Evolutionary conservation across 2,329 filamentous ascomycete genomes (phyloP), one percentile per base, ranked within the genome.

Genomic region (Microdochium trichocladiopsis): DNA sequence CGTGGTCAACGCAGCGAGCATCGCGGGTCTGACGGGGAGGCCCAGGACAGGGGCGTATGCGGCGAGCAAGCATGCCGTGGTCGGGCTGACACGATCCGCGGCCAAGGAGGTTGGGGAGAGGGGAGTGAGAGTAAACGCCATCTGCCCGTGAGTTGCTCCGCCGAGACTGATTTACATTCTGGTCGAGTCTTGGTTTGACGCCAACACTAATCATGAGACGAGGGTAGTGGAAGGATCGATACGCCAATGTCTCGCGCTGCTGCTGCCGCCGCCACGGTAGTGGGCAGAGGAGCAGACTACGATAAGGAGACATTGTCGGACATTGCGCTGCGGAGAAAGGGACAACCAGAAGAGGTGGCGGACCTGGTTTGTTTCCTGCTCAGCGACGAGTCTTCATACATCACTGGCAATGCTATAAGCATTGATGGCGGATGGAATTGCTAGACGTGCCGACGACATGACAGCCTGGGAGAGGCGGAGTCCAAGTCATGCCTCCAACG

Each of bases 1-100:
- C 57, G 72, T 79, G 28, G 75, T 79, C 50, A 78, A 74, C 60
- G 69, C 72, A 8, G 61, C 69, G 16, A 71, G 68, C 49, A 68
- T 74, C 49, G 52, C 36, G 50, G 53, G 6, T 48, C 50, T 18
- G 50, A 63, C 58, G 12, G 74, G 68, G 1, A 61, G 63, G 14
- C 60, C 61, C 1, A 63, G 60, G 41, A 63, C 63, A 28, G 62
- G 62, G 0, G 62, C 63, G 1, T 68, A 67, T 28, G 52, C 58
- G 2, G 60, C 64, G 0, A 65, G 60, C 48, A 68, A 67, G 55
- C 63, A 66, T 36, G 65, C 55, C 3, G 64, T 68, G 3, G 33
- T 65, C 16, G 63, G 65, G 1, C 47, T 68, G 43, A 65, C 63
- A 5, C 57, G 58, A 11, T 60, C 57, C 4, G 66, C 59, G 5